Conservation (phyloP, 768 basidiomycete species). For the Porpolomopsis calyptriformis region DNA sequence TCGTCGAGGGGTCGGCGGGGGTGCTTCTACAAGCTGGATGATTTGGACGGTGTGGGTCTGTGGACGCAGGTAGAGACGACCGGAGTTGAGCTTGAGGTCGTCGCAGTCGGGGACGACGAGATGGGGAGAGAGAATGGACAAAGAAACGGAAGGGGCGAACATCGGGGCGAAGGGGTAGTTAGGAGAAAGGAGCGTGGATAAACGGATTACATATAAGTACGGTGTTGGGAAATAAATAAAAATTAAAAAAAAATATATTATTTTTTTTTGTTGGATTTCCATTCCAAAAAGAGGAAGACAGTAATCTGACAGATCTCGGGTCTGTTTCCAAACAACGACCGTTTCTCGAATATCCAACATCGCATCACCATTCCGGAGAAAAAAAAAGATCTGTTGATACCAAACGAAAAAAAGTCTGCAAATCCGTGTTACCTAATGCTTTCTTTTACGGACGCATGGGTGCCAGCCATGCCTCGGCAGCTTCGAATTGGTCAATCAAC, state of each 20-base stretch:
- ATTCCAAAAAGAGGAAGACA: too few species aligned
- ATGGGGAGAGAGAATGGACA: slow-evolving; percentile 12
- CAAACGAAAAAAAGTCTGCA: neutral
- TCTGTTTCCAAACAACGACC: too few species aligned
- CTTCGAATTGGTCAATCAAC: slow-evolving; percentile 92
- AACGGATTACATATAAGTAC: neutral
- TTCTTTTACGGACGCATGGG: slow-evolving; percentile 72
- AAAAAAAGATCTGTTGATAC: neutral
- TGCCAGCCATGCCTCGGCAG: slow-evolving; percentile 86
- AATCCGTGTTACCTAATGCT: neutral
- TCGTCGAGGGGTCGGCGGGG: slow-evolving; percentile 44
- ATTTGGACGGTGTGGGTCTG: slow-evolving; percentile 43
- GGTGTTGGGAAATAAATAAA: neutral
- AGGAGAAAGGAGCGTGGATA: slow-evolving; percentile 6
- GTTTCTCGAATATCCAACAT: too few species aligned
- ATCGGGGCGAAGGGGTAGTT: slow-evolving; percentile 5
- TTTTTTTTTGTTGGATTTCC: too few species aligned
- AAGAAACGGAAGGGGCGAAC: slow-evolving; percentile 9
- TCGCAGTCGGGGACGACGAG: slow-evolving; percentile 19
- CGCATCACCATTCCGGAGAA: neutral
- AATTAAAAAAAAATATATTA: too few species aligned
- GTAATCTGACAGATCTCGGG: too few species aligned
- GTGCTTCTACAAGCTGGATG: slow-evolving; percentile 64
- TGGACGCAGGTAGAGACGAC: slow-evolving; percentile 37
- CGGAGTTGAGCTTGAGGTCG: slow-evolving; percentile 22